Evolutionary conservation across 441 rosid genomes (phyloP).

Genomic region (Populus hybrid): DNA sequence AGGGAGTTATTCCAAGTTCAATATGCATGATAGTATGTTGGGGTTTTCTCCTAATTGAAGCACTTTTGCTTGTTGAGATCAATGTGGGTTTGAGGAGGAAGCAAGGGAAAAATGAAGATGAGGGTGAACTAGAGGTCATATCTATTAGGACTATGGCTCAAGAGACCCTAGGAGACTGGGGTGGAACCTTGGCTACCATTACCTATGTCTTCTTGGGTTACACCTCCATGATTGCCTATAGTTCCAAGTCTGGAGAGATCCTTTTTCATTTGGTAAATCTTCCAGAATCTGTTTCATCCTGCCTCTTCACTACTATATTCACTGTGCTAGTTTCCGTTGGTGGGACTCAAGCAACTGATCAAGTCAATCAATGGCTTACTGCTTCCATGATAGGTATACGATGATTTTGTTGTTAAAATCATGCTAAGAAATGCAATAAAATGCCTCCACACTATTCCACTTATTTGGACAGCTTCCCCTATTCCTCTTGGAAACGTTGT

Average conservation of each 20-base stretch:
- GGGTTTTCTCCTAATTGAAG: slow-evolving; percentile 58
- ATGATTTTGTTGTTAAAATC: not conserved
- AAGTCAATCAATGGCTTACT: slow-evolving; percentile 56
- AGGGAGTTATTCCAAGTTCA: slow-evolving; percentile 66
- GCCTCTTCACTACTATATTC: slow-evolving; percentile 42
- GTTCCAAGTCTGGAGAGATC: slow-evolving; percentile 58
- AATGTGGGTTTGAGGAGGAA: slow-evolving; percentile 38
- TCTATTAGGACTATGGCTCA: slow-evolving; percentile 66
- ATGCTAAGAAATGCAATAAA: not conserved
- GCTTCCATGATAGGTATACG: slow-evolving; percentile 47
- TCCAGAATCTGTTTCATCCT: slow-evolving; percentile 42
- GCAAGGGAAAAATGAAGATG: slow-evolving; percentile 29
- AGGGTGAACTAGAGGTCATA: slow-evolving; percentile 41
- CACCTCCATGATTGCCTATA: slow-evolving; percentile 53
- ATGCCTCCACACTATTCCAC: not conserved
- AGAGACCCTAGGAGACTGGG: slow-evolving; percentile 58
- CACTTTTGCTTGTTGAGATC: slow-evolving; percentile 52
- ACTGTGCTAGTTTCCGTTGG: slow-evolving; percentile 43
- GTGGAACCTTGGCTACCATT: slow-evolving; percentile 44
- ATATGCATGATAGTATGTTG: slow-evolving; percentile 46
- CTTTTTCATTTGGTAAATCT: slow-evolving; percentile 44
- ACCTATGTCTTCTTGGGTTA: slow-evolving; percentile 57
- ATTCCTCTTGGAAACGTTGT: not conserved
- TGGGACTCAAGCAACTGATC: slow-evolving; percentile 52
- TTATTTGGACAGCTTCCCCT: not conserved